A percentile compares a stretch with the other conserved stretches of the same genome.
phyloP scores from a whole-genome alignment of 164 flowering plant species.

The Hamamelis virginiana region DNA sequence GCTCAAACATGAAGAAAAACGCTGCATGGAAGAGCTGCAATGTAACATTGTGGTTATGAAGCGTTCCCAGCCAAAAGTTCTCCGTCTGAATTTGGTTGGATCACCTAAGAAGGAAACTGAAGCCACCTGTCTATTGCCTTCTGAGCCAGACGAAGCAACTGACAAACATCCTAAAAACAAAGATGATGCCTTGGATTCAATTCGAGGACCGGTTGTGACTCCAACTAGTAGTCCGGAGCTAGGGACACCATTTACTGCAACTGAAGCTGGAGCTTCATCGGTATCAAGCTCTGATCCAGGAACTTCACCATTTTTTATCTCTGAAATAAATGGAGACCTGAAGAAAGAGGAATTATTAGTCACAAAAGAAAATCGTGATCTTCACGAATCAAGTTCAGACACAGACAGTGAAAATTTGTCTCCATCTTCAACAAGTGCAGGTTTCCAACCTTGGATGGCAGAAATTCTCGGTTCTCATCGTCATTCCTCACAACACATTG shows the following conservation, averaged over 20 bases:
- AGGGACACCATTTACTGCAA: conserved; percentile 50
- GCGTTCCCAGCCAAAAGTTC: conserved; percentile 67
- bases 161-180: conserved; percentile 28
- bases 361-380: conserved; percentile 26
- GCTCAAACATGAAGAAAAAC: conserved; percentile 57
- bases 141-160: conserved; percentile 30
- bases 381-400: conserved; percentile 41
- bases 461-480: conserved; percentile 29
- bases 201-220: conserved; percentile 45
- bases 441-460: conserved; percentile 62
- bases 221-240: conserved; percentile 59
- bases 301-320: conserved; percentile 46
- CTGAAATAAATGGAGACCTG: conserved; percentile 32
- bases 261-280: conserved; percentile 62
- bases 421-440: conserved; percentile 39
- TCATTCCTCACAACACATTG: conserved; percentile 22
- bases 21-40: conserved; percentile 76
- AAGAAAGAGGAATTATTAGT: conserved; percentile 36
- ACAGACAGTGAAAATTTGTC: conserved; percentile 44
- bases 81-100: conserved; percentile 65
- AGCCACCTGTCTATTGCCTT: conserved; percentile 17
- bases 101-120: conserved; percentile 45
- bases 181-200: conserved; percentile 24
- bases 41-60: conserved; percentile 78
- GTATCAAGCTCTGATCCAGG: conserved; percentile 59